phyloP scores from a whole-genome alignment of 1,284 basidiomycete species.

The Ceratobasidium sp. region DNA sequence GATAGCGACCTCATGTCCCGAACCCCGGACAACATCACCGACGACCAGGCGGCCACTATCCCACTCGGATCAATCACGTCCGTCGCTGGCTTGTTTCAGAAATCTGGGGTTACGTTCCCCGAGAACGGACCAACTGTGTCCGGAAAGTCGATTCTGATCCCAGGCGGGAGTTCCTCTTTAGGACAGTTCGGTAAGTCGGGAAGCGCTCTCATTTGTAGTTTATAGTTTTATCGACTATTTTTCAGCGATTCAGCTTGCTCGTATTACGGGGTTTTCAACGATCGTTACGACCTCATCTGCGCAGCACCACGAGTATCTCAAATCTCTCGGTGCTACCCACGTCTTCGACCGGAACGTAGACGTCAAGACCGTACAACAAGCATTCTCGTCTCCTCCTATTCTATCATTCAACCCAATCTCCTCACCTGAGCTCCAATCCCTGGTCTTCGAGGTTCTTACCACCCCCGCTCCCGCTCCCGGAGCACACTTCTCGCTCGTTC shows the following conservation, averaged over 20 bases:
- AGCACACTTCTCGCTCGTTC: slow-evolving; percentile 12
- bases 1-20: slow-evolving; percentile 5
- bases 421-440: slow-evolving; percentile 54
- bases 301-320: slow-evolving; percentile 62
- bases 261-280: slow-evolving; percentile 54
- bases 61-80: slow-evolving; percentile 25
- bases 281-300: slow-evolving; percentile 60
- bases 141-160: slow-evolving; percentile 39
- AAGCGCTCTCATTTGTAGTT: not conserved
- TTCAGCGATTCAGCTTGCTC: slow-evolving; percentile 50
- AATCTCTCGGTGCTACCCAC: slow-evolving; percentile 67
- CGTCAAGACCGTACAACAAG: slow-evolving; percentile 55
- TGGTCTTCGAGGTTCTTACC: slow-evolving; percentile 53
- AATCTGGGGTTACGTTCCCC: slow-evolving; percentile 35
- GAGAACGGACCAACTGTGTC: slow-evolving; percentile 18
- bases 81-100: slow-evolving; percentile 35
- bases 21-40: slow-evolving; percentile 29
- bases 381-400: slow-evolving; percentile 50
- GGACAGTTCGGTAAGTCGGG: slow-evolving; percentile 26
- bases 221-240: not conserved
- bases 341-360: slow-evolving; percentile 63
- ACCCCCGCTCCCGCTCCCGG: slow-evolving; percentile 11
- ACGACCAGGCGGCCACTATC: slow-evolving; percentile 39
- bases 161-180: slow-evolving; percentile 46
- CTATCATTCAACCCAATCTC: slow-evolving; percentile 62